Conservation (phyloP, 2,329 filamentous ascomycete genomes). For the Fusarium proliferatum region DNA sequence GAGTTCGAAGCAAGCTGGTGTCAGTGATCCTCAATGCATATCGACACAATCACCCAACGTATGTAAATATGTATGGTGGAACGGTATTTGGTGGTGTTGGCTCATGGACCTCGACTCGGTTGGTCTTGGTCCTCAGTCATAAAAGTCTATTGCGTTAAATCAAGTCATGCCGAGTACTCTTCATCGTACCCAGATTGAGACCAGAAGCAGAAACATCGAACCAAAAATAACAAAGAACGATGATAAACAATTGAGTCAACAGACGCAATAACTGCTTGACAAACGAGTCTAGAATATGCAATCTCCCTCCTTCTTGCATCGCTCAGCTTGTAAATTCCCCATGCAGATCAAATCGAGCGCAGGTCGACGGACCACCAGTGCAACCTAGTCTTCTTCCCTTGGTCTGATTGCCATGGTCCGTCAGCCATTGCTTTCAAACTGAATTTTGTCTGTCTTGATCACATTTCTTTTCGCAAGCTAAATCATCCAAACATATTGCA, state of each 20-base stretch:
- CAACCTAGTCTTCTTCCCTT: background rate
- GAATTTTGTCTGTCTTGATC: slow-evolving; percentile 13
- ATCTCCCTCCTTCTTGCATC: slow-evolving; percentile 15
- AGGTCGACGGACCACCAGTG: background rate
- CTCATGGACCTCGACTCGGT: slow-evolving; percentile 40
- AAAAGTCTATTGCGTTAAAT: slow-evolving; percentile 42
- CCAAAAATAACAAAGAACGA: slow-evolving; percentile 17
- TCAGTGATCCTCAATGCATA: slow-evolving; percentile 4
- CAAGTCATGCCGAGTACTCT: slow-evolving; percentile 20
- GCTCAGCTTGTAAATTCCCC: slow-evolving; percentile 19
- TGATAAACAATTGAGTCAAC: slow-evolving; percentile 25
- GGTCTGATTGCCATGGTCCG: slow-evolving; percentile 6
- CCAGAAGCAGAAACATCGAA: slow-evolving; percentile 32
- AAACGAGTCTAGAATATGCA: slow-evolving; percentile 37
- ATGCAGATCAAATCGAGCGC: slow-evolving; percentile 2
- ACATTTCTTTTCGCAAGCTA: slow-evolving; percentile 17
- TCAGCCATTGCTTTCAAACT: slow-evolving; percentile 23
- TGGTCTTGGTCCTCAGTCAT: slow-evolving; percentile 43
- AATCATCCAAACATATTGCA: slow-evolving; percentile 8
- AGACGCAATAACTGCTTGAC: slow-evolving; percentile 22
- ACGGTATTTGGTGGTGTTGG: slow-evolving; percentile 36
- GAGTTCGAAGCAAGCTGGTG: background rate
- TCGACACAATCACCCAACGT: slow-evolving; percentile 22
- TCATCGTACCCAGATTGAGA: slow-evolving; percentile 13
- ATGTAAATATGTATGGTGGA: slow-evolving; percentile 7